phyloP scores from a whole-genome alignment of 495 filamentous ascomycete genomes.

The Aspergillus homomorphus region DNA sequence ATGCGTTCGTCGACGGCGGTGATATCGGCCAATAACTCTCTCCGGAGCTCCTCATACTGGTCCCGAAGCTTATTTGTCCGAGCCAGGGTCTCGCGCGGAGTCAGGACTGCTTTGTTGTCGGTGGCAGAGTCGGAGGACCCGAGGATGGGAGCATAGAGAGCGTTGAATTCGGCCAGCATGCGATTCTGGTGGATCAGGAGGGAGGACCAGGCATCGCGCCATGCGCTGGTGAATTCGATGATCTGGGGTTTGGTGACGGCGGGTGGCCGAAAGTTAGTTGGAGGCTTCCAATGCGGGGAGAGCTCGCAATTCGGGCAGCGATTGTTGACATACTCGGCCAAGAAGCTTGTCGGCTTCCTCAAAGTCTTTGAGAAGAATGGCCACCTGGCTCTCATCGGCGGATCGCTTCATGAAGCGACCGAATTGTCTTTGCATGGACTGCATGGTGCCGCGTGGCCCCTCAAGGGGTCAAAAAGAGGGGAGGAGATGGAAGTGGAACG shows the following conservation, averaged over 20 bases:
- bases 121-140: slow-evolving; percentile 56
- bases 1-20: slow-evolving; percentile 68
- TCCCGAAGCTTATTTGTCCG: slow-evolving; percentile 65
- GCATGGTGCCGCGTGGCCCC: slow-evolving; percentile 54
- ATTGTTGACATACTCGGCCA: slow-evolving; percentile 52
- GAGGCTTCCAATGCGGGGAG: slow-evolving; percentile 7
- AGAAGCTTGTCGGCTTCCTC: slow-evolving; percentile 80
- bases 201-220: slow-evolving; percentile 81
- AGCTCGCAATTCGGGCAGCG: background rate
- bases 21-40: slow-evolving; percentile 73
- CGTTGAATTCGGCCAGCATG: slow-evolving; percentile 68
- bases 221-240: slow-evolving; percentile 73
- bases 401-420: slow-evolving; percentile 67
- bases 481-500: slow-evolving; percentile 1
- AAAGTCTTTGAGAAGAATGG: slow-evolving; percentile 74
- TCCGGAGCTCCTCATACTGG: slow-evolving; percentile 70
- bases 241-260: slow-evolving; percentile 36
- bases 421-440: slow-evolving; percentile 73
- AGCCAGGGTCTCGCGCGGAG: slow-evolving; percentile 60
- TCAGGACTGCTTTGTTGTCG: slow-evolving; percentile 51
- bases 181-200: slow-evolving; percentile 70
- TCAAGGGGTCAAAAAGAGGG: background rate
- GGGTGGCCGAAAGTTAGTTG: slow-evolving; percentile 4
- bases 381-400: slow-evolving; percentile 76
- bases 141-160: slow-evolving; percentile 78